Percentiles rank a stretch among this genome's conserved stretches.
Evolutionary conservation across 306 rosid genomes (phyloP).

Genomic region (Nissolia schottii): DNA sequence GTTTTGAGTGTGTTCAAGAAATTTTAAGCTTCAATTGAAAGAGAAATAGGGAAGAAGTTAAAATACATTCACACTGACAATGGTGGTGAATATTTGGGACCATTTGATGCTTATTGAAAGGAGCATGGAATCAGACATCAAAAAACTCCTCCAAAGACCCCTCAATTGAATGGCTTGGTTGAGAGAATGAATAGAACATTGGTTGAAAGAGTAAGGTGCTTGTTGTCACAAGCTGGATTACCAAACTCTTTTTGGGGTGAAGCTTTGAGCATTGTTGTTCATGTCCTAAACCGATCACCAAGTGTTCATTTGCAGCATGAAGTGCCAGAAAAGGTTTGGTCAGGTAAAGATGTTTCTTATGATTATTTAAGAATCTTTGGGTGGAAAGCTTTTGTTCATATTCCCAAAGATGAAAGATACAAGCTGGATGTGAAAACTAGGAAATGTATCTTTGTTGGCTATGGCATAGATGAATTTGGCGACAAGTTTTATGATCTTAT

Average conservation of each 20-base stretch:
- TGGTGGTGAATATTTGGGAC: too few relatives aligned
- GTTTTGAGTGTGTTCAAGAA: too few relatives aligned
- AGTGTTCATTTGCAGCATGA: background rate
- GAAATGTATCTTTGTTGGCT: too few relatives aligned
- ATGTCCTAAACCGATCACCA: background rate
- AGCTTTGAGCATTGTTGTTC: background rate
- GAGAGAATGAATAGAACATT: background rate
- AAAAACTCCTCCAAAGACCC: too few relatives aligned
- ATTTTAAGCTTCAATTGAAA: too few relatives aligned
- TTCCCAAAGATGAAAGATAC: too few relatives aligned
- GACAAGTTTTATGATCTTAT: too few relatives aligned
- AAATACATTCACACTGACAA: too few relatives aligned
- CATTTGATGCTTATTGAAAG: background rate
- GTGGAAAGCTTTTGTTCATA: background rate
- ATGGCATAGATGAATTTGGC: too few relatives aligned
- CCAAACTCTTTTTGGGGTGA: background rate
- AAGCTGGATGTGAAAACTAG: too few relatives aligned
- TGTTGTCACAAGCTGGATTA: background rate
- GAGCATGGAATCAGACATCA: background rate
- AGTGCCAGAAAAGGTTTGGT: background rate
- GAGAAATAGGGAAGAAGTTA: too few relatives aligned
- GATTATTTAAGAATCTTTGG: background rate
- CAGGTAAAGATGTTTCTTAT: background rate
- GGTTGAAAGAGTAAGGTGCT: background rate
- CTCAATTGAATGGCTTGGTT: too few relatives aligned